Conservation (phyloP, 352 stramenopile genomes). For the Phytophthora crassamura region DNA sequence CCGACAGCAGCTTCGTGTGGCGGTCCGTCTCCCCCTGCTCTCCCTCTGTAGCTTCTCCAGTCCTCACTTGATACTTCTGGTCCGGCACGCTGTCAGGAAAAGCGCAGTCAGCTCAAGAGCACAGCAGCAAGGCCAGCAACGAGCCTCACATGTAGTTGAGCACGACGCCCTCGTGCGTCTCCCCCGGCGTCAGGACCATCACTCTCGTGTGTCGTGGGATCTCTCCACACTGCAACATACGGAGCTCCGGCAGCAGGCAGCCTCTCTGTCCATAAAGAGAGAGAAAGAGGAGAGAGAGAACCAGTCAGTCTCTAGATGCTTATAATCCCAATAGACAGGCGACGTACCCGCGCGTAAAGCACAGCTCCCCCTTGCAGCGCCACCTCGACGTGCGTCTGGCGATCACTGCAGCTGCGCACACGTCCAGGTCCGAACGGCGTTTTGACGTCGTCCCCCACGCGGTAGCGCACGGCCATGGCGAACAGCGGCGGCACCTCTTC, state of each 20-base stretch:
- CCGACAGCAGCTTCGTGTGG: conserved; percentile 44
- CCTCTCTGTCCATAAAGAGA: conserved; percentile 40
- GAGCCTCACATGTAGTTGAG: conserved; percentile 36
- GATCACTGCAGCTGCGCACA: conserved; percentile 53
- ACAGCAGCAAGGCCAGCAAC: neutral
- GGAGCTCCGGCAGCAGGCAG: conserved; percentile 65
- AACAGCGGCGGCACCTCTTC: conserved; percentile 73
- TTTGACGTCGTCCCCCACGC: conserved; percentile 62
- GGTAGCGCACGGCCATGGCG: conserved; percentile 72
- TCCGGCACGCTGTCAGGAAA: conserved; percentile 27
- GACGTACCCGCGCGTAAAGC: conserved; percentile 60
- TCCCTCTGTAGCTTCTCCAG: neutral
- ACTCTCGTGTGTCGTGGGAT: conserved; percentile 63
- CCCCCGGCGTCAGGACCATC: conserved; percentile 10
- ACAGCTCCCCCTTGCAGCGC: conserved; percentile 54
- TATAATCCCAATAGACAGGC: neutral
- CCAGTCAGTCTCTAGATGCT: conserved; percentile 2
- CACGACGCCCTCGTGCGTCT: conserved; percentile 14
- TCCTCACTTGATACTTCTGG: conserved; percentile 40
- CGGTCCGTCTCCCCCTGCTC: conserved; percentile 4
- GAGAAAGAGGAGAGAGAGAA: neutral
- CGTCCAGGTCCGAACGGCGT: conserved; percentile 70
- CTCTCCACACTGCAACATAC: conserved; percentile 75
- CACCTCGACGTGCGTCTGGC: conserved; percentile 64
- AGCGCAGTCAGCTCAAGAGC: neutral